Conservation (phyloP, 2,329 filamentous ascomycete species). For the Xylaria sp. region DNA sequence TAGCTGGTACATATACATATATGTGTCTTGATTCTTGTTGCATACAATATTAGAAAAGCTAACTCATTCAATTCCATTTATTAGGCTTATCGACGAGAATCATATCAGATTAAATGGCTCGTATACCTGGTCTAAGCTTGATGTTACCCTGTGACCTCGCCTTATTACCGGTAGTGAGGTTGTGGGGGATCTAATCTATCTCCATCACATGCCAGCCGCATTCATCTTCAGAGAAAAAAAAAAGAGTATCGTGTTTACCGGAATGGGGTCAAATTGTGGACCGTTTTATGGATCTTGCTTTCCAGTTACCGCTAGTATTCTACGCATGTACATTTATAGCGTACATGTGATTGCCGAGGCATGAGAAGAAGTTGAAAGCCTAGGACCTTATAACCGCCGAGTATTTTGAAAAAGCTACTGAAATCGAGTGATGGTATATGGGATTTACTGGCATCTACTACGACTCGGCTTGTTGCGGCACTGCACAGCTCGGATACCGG, state of each 20-base stretch:
- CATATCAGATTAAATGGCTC: background rate
- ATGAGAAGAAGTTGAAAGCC: background rate
- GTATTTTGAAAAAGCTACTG: background rate
- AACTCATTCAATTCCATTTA: too few relatives aligned
- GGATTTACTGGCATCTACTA: background rate
- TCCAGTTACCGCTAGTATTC: too few relatives aligned
- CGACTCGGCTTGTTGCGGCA: conserved; percentile 28
- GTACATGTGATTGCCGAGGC: conserved; percentile 28
- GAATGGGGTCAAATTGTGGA: conserved; percentile 24
- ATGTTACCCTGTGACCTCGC: conserved; percentile 19
- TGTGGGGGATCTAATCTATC: background rate
- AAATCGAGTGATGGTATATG: background rate
- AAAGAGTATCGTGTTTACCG: conserved; percentile 9
- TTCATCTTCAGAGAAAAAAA: background rate
- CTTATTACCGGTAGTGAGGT: background rate
- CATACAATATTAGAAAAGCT: background rate
- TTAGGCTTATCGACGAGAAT: too few relatives aligned
- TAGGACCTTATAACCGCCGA: background rate
- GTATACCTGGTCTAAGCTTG: background rate
- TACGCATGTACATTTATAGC: background rate
- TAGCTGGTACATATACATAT: too few relatives aligned
- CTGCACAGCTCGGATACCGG: background rate
- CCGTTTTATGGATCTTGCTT: conserved; percentile 25
- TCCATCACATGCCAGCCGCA: conserved; percentile 26
- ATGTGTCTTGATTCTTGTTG: too few relatives aligned